Evolutionary conservation across 2,329 filamentous ascomycete genomes (phyloP).

Genomic region (Canariomyces notabilis): DNA sequence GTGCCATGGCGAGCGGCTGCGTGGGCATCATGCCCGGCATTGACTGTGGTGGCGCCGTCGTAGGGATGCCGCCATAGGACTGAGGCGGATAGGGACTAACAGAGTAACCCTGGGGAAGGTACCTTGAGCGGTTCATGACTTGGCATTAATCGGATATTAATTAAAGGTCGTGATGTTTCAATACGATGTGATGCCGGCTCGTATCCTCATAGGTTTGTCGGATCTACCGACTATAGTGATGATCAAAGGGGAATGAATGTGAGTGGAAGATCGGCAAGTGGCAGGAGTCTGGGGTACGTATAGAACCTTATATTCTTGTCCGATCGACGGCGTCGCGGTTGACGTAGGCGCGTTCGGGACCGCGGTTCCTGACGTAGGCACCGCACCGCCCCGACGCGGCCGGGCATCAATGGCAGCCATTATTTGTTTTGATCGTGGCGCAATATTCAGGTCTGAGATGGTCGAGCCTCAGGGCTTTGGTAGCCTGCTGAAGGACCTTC

Average conservation of each 20-base stretch:
- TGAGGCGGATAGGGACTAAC: conserved; percentile 10
- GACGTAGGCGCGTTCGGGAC: conserved; percentile 11
- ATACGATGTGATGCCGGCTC: background rate
- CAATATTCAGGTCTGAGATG: background rate
- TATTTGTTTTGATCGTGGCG: background rate
- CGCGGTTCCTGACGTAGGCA: conserved; percentile 6
- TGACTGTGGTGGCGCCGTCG: conserved; percentile 1
- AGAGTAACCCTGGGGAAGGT: conserved; percentile 10
- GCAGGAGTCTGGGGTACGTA: conserved; percentile 5
- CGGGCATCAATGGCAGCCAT: background rate
- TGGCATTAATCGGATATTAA: background rate
- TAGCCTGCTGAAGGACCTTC: no score
- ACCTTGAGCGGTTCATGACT: conserved; percentile 19
- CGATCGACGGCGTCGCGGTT: conserved; percentile 4
- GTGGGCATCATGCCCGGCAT: conserved; percentile 14
- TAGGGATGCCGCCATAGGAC: conserved; percentile 5
- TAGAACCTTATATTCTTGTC: conserved; percentile 15
- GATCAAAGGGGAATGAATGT: background rate
- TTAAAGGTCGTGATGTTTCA: background rate
- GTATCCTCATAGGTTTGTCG: background rate
- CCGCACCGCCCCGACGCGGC: background rate
- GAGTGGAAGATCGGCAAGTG: conserved; percentile 6
- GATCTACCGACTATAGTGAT: conserved; percentile 9
- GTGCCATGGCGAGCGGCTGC: background rate
- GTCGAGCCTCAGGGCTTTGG: no score